These are phyloP conservation scores for Leccinum subtestaceum DNA, from an alignment of 768 basidiomycete genomes.

Conservation along the genomic window DNA sequence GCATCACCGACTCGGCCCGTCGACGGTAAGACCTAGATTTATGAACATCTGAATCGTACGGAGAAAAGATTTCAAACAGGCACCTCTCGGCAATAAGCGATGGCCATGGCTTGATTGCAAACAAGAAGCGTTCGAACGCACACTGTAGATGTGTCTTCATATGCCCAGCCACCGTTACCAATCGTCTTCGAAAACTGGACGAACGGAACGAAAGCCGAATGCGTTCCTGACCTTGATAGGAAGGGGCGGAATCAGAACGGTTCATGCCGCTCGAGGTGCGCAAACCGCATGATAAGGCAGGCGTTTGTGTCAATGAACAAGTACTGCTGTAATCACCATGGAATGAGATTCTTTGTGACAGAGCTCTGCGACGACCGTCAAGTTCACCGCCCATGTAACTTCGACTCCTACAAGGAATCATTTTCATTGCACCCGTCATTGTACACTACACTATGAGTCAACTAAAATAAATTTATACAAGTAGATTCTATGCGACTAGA, in stretches of 20 bases:
- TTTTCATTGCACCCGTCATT: not conserved
- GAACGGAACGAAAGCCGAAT: not conserved
- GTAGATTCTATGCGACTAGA: not conserved
- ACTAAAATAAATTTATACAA: not conserved
- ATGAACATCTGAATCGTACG: too few relatives aligned
- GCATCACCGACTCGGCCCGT: not conserved
- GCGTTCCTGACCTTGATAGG: not conserved
- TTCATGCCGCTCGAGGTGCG: too few relatives aligned
- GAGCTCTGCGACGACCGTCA: too few relatives aligned
- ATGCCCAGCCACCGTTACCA: not conserved
- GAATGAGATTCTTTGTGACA: too few relatives aligned
- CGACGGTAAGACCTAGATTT: too few relatives aligned
- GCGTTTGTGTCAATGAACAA: too few relatives aligned
- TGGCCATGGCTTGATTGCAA: not conserved
- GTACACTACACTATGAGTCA: not conserved
- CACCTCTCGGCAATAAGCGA: not conserved
- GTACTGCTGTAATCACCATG: too few relatives aligned
- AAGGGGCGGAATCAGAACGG: not conserved
- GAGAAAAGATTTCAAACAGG: too few relatives aligned
- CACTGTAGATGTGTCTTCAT: too few relatives aligned
- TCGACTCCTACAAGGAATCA: not conserved
- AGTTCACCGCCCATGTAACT: not conserved
- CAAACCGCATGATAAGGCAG: too few relatives aligned
- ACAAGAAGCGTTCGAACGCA: not conserved
- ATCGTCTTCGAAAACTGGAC: not conserved